A percentile compares a stretch with the other conserved stretches of the same genome.
These are phyloP conservation scores for Phragmites australis DNA, from an alignment of 176 grass and related monocot genomes.

Conservation along the genomic window DNA sequence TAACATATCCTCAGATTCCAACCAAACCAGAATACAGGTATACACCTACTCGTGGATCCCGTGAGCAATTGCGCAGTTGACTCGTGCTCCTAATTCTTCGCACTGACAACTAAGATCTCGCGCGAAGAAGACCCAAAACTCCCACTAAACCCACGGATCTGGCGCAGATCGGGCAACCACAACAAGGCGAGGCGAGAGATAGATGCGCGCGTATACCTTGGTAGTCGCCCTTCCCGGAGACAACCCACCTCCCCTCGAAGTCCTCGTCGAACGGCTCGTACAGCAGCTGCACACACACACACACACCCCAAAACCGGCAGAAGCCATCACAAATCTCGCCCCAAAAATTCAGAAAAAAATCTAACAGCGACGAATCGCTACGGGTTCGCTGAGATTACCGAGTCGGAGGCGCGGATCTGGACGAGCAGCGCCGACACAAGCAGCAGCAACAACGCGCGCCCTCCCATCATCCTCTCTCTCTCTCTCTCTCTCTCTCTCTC, in stretches of 20 bases:
- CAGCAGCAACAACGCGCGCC: slow-evolving; percentile 45
- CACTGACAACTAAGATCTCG: neutral
- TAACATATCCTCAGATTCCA: neutral
- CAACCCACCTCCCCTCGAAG: slow-evolving; percentile 79
- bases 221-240: slow-evolving; percentile 77
- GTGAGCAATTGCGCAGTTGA: neutral
- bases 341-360: neutral
- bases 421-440: slow-evolving; percentile 53
- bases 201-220: slow-evolving; percentile 45
- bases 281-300: slow-evolving; percentile 58
- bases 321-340: slow-evolving; percentile 22
- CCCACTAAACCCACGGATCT: slow-evolving; percentile 42
- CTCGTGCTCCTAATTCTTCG: neutral
- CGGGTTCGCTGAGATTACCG: slow-evolving; percentile 40
- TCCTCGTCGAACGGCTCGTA: slow-evolving; percentile 84
- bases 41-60: slow-evolving; percentile 4
- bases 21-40: neutral
- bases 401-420: slow-evolving; percentile 86
- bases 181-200: neutral
- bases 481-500: neutral
- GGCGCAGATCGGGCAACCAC: neutral
- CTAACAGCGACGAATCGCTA: neutral
- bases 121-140: neutral
- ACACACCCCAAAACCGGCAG: neutral
- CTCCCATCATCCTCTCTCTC: slow-evolving; percentile 34